phyloP scores from a whole-genome alignment of 1,284 basidiomycete species.

The Agroathelia rolfsii region DNA sequence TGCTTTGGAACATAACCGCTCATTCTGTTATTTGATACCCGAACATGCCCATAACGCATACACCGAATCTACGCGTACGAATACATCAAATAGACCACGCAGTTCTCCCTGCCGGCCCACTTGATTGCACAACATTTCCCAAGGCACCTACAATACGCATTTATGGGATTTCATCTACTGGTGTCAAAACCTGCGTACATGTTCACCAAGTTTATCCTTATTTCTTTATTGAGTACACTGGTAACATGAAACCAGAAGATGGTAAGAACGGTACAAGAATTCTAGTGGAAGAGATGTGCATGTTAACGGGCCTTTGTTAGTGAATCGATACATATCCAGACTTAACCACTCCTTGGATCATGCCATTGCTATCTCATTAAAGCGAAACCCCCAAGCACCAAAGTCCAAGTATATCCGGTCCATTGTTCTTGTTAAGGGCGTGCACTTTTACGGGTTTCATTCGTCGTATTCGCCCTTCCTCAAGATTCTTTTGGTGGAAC shows the following conservation, averaged over 20 bases:
- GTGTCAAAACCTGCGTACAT: conserved; percentile 79
- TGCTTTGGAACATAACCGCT: too few relatives aligned
- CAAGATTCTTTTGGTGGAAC: conserved; percentile 77
- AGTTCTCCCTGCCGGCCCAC: conserved; percentile 41
- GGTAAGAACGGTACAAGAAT: conserved; percentile 27
- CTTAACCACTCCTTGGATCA: conserved; percentile 69
- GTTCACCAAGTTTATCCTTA: conserved; percentile 86
- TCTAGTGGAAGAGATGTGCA: too few relatives aligned
- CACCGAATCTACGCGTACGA: conserved; percentile 38
- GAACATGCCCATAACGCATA: too few relatives aligned
- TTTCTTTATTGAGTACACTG: conserved; percentile 64
- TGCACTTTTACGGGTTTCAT: conserved; percentile 94
- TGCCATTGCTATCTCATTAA: conserved; percentile 65
- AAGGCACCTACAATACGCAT: conserved; percentile 77
- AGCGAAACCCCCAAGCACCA: conserved; percentile 45
- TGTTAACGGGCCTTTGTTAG: conserved; percentile 26
- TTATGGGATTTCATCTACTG: conserved; percentile 75
- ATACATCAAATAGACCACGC: conserved; percentile 63
- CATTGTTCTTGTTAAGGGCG: conserved; percentile 86
- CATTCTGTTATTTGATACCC: too few relatives aligned
- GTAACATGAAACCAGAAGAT: conserved; percentile 38
- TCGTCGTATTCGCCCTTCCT: conserved; percentile 81
- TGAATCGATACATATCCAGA: conserved; percentile 56
- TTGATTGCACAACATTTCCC: conserved; percentile 55
- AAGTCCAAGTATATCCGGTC: conserved; percentile 56